Conservation (phyloP, 768 basidiomycete species). For the Lactarius vividus region DNA sequence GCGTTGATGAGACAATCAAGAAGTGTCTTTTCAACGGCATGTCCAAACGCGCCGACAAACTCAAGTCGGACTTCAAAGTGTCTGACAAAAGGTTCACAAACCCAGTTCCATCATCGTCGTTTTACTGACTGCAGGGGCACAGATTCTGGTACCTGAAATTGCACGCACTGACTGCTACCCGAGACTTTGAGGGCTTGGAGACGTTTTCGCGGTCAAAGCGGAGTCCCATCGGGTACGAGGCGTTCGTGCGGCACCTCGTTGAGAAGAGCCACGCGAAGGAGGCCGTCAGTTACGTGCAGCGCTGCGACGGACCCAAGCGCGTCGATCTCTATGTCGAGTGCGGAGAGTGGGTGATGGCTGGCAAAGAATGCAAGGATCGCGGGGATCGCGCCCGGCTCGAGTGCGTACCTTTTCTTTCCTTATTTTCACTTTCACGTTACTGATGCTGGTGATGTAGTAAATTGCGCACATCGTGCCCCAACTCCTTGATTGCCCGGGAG, state of each 20-base stretch:
- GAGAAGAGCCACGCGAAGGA: conserved; percentile 72
- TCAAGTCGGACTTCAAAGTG: conserved; percentile 88
- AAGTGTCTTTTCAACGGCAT: conserved; percentile 74
- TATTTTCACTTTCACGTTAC: conserved; percentile 15
- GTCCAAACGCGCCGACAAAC: conserved; percentile 84
- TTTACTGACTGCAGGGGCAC: not conserved
- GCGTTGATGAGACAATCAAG: conserved; percentile 84
- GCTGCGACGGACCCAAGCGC: conserved; percentile 80
- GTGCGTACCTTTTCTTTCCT: conserved; percentile 46
- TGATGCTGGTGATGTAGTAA: conserved; percentile 46
- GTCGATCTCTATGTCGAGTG: conserved; percentile 88
- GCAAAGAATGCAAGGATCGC: conserved; percentile 85
- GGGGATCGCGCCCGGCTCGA: conserved; percentile 81
- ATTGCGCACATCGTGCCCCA: conserved; percentile 70
- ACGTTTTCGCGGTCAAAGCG: conserved; percentile 81
- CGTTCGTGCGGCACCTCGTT: conserved; percentile 78
- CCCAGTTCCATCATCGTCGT: not conserved
- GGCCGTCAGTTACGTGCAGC: conserved; percentile 72
- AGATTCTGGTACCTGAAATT: conserved; percentile 96
- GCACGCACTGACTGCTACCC: conserved; percentile 69
- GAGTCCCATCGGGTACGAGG: conserved; percentile 94
- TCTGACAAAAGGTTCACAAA: conserved; percentile 81
- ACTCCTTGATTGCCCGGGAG: conserved; percentile 76
- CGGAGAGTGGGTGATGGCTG: conserved; percentile 87
- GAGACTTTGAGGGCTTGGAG: conserved; percentile 87